A percentile compares a stretch with the other conserved stretches of the same genome.
These are phyloP conservation scores for Beauveria sp. DNA, from an alignment of 2,329 filamentous ascomycete species.

Conservation along the genomic window DNA sequence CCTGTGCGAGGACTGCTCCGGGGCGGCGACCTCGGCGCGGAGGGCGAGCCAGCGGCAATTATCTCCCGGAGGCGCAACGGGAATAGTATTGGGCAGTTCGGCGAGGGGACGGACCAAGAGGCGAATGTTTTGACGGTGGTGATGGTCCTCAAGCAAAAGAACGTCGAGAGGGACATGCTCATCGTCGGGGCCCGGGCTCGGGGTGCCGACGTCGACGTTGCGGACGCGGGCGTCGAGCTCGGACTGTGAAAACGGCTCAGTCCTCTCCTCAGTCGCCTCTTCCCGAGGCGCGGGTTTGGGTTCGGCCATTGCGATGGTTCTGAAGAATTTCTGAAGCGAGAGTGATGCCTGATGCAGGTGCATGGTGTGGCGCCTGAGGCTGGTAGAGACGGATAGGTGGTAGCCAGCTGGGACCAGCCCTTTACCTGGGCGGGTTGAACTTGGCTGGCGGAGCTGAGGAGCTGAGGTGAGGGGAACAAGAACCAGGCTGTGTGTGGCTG, in stretches of 20 bases:
- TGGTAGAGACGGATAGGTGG: background rate
- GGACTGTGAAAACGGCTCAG: slow-evolving; percentile 50
- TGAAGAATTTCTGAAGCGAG: slow-evolving; percentile 6
- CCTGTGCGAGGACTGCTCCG: slow-evolving; percentile 46
- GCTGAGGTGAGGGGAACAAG: background rate
- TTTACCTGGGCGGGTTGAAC: background rate
- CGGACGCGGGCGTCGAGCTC: slow-evolving; percentile 45
- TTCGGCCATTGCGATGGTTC: slow-evolving; percentile 36
- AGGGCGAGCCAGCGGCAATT: slow-evolving; percentile 51
- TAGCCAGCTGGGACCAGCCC: background rate
- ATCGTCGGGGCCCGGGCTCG: slow-evolving; percentile 27
- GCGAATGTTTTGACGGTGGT: slow-evolving; percentile 48
- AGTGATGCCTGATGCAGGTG: slow-evolving; percentile 15
- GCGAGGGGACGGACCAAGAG: slow-evolving; percentile 50
- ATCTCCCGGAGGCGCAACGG: slow-evolving; percentile 47
- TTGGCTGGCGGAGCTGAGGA: background rate
- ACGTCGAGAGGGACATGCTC: slow-evolving; percentile 46
- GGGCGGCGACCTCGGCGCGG: slow-evolving; percentile 44
- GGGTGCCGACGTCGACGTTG: slow-evolving; percentile 34
- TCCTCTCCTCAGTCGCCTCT: slow-evolving; percentile 42
- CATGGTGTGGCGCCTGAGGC: slow-evolving; percentile 16
- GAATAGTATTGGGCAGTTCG: slow-evolving; percentile 41
- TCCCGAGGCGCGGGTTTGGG: slow-evolving; percentile 31
- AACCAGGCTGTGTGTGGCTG: background rate
- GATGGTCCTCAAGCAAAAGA: slow-evolving; percentile 42